Conservation (phyloP, 192 early-diverging fungal genomes). For the Allomyces arbusculus region DNA sequence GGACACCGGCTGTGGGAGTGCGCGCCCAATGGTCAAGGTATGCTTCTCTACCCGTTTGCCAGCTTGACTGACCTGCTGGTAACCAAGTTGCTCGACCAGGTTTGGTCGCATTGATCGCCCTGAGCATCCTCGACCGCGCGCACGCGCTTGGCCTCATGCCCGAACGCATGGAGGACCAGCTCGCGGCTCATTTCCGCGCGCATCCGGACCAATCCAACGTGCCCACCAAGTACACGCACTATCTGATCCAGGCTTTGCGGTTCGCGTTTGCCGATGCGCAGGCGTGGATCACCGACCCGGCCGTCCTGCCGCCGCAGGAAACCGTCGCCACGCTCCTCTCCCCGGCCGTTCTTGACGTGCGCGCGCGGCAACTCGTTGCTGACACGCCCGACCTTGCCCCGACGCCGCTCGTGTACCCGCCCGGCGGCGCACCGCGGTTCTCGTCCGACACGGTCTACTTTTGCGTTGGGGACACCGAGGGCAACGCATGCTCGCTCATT, state of each 20-base stretch:
- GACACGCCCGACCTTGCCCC: not conserved
- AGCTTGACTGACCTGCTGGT: too few species aligned
- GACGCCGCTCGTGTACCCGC: not conserved
- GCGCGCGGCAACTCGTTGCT: not conserved
- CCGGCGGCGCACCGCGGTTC: slow-evolving; percentile 2
- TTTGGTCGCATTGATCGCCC: slow-evolving; percentile 43
- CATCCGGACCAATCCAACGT: not conserved
- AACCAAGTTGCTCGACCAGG: slow-evolving; percentile 2
- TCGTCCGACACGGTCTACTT: slow-evolving; percentile 57
- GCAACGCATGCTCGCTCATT: slow-evolving; percentile 67
- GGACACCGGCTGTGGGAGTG: slow-evolving; percentile 41
- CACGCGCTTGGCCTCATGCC: slow-evolving; percentile 16
- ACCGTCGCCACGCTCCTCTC: not conserved
- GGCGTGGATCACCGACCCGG: slow-evolving; percentile 44
- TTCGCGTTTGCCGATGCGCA: slow-evolving; percentile 61
- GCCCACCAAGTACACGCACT: slow-evolving; percentile 41
- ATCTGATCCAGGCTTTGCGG: slow-evolving; percentile 42
- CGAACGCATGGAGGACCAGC: slow-evolving; percentile 14
- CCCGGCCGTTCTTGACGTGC: not conserved
- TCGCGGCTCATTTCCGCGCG: too few species aligned
- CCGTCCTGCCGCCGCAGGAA: slow-evolving; percentile 4
- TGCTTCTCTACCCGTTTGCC: too few species aligned
- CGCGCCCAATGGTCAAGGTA: slow-evolving; percentile 50
- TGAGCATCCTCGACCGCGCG: slow-evolving; percentile 39
- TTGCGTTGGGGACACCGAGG: slow-evolving; percentile 45